These are phyloP conservation scores for Penicillium sp. DNA, from an alignment of 2,329 filamentous ascomycete genomes.

Conservation along the genomic window DNA sequence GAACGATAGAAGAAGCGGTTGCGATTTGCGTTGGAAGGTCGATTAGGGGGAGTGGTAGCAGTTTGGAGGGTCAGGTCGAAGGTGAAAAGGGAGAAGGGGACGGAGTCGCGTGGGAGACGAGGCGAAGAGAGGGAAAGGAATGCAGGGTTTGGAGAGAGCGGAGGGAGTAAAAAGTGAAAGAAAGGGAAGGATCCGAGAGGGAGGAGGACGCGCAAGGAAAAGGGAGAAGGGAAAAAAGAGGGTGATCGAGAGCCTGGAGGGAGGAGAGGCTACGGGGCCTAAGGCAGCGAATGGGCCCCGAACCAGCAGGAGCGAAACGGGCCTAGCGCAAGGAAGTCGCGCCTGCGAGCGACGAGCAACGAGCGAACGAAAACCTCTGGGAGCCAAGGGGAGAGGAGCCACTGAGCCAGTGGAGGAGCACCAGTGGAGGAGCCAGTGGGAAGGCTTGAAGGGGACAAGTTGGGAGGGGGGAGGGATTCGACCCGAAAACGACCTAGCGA, in stretches of 20 bases:
- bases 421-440: too few species aligned
- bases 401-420: too few species aligned
- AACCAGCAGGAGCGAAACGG: conserved; percentile 22
- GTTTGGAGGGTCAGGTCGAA: conserved; percentile 14
- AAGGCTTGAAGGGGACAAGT: neutral
- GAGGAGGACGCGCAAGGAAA: conserved; percentile 24
- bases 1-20: conserved; percentile 1
- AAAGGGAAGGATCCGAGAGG: conserved; percentile 19
- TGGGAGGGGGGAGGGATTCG: conserved; percentile 4
- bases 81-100: conserved; percentile 22
- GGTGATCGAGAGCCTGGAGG: conserved; percentile 25
- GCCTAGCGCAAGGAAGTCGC: conserved; percentile 19
- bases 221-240: conserved; percentile 28
- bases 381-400: neutral
- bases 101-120: conserved; percentile 19
- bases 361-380: too few species aligned
- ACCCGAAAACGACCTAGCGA: conserved; percentile 15
- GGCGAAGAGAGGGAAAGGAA: conserved; percentile 6
- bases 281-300: conserved; percentile 29
- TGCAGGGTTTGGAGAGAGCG: too few species aligned
- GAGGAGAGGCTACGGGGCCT: conserved; percentile 29
- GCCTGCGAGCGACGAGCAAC: conserved; percentile 1
- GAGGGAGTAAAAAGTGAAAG: conserved; percentile 14
- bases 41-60: conserved; percentile 1
- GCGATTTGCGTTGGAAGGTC: conserved; percentile 17